Conservation (phyloP, 176 grass and related monocot genomes). For the Urochloa ruziziensis region DNA sequence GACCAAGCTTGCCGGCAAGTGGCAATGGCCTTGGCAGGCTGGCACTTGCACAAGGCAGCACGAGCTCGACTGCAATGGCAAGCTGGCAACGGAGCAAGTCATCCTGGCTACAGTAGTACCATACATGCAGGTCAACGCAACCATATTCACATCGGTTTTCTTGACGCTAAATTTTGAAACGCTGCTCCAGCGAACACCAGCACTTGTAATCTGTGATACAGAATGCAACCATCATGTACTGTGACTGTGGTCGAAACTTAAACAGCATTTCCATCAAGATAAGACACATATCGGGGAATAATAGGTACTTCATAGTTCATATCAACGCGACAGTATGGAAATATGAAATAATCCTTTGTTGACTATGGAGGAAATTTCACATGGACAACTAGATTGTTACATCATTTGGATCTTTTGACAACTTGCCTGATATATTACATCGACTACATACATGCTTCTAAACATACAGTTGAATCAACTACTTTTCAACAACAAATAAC, state of each 20-base stretch:
- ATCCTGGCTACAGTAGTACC: too few species aligned
- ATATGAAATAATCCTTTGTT: neutral
- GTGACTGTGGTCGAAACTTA: neutral
- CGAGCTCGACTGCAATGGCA: too few species aligned
- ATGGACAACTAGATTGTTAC: slow-evolving; percentile 32
- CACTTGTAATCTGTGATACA: neutral
- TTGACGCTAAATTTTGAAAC: neutral
- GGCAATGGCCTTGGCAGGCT: too few species aligned
- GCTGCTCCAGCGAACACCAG: neutral
- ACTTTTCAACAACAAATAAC: slow-evolving; percentile 41
- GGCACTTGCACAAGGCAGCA: too few species aligned
- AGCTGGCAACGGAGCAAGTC: too few species aligned
- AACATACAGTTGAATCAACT: slow-evolving; percentile 42
- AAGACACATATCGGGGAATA: neutral
- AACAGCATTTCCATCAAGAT: neutral
- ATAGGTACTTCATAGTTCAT: neutral
- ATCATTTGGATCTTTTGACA: slow-evolving; percentile 22
- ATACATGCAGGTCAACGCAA: too few species aligned
- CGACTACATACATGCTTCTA: slow-evolving; percentile 42
- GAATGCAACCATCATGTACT: neutral
- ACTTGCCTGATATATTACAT: slow-evolving; percentile 47
- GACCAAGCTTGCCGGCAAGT: neutral
- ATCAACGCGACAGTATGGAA: neutral
- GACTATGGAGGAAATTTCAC: slow-evolving; percentile 25
- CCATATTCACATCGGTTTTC: neutral